Evolutionary conservation across 202 grass and related monocot genomes (phyloP).

Genomic region (Thinopyrum obtusiflorum): DNA sequence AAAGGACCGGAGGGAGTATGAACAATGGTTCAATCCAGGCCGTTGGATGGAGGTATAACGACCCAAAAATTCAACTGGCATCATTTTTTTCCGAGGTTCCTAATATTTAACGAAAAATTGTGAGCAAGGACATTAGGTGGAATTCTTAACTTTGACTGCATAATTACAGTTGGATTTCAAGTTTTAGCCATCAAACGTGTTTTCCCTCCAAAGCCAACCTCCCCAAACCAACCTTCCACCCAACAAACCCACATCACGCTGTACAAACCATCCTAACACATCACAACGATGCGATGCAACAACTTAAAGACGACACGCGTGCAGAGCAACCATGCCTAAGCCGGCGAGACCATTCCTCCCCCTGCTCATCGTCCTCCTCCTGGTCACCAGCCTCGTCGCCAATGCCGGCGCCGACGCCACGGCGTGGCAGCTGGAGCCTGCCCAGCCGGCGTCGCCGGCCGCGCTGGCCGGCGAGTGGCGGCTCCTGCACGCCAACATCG

Average conservation of each 20-base stretch:
- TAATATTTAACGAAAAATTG: too few species aligned
- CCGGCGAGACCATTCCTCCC: not conserved
- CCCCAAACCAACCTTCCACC: slow-evolving; percentile 37
- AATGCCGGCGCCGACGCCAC: not conserved
- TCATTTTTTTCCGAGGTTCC: too few species aligned
- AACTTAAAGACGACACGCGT: slow-evolving; percentile 22
- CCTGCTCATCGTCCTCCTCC: not conserved
- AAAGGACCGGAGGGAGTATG: too few species aligned
- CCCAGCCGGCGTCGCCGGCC: not conserved
- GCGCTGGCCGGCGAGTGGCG: slow-evolving; percentile 48
- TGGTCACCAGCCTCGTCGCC: not conserved
- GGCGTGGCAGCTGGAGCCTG: slow-evolving; percentile 26
- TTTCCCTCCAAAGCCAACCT: slow-evolving; percentile 26
- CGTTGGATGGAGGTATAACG: too few species aligned
- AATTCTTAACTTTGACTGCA: too few species aligned
- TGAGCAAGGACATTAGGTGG: too few species aligned
- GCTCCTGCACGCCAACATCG: slow-evolving; percentile 68
- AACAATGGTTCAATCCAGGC: too few species aligned
- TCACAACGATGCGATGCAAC: not conserved
- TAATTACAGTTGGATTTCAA: not conserved
- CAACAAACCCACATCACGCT: not conserved
- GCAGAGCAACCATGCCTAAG: slow-evolving; percentile 16
- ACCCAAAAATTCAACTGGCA: too few species aligned
- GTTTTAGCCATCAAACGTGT: not conserved
- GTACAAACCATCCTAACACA: slow-evolving; percentile 26